phyloP scores from a whole-genome alignment of 331 rosid species.

The Spiraea crenata region DNA sequence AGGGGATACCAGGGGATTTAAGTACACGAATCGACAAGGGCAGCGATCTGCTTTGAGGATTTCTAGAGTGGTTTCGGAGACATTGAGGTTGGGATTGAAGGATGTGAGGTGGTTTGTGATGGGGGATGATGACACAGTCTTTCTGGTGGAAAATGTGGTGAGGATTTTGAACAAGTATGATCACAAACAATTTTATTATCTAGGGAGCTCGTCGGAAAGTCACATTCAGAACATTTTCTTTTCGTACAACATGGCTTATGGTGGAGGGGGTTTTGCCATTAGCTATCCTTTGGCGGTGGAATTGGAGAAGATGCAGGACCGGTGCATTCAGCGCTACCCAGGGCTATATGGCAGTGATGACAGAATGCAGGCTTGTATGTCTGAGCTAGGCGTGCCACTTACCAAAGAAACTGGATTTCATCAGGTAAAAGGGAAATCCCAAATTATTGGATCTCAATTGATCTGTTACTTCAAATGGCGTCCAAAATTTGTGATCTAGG shows the following conservation, averaged over 20 bases:
- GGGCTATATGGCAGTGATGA: conserved; percentile 89
- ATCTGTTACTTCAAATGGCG: background rate
- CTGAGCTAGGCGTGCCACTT: conserved; percentile 92
- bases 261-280: conserved; percentile 93
- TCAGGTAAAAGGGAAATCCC: conserved; percentile 45
- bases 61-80: conserved; percentile 78
- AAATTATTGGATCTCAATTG: background rate
- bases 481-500: no score
- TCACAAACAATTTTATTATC: conserved; percentile 68
- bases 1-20: conserved; percentile 47
- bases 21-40: conserved; percentile 66
- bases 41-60: conserved; percentile 81
- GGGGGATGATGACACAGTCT: conserved; percentile 94
- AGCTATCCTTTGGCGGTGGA: conserved; percentile 84
- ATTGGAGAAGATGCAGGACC: conserved; percentile 80
- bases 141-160: conserved; percentile 71
- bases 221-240: conserved; percentile 83
- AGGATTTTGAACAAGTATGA: conserved; percentile 67
- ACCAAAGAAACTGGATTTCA: conserved; percentile 86
- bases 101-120: conserved; percentile 92
- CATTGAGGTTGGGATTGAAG: conserved; percentile 74
- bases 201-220: conserved; percentile 89
- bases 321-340: conserved; percentile 78
- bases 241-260: conserved; percentile 87
- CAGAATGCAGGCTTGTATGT: conserved; percentile 92